Evolutionary conservation across 2,329 filamentous ascomycete species (phyloP).

Genomic region (Fusarium praegraminearum): DNA sequence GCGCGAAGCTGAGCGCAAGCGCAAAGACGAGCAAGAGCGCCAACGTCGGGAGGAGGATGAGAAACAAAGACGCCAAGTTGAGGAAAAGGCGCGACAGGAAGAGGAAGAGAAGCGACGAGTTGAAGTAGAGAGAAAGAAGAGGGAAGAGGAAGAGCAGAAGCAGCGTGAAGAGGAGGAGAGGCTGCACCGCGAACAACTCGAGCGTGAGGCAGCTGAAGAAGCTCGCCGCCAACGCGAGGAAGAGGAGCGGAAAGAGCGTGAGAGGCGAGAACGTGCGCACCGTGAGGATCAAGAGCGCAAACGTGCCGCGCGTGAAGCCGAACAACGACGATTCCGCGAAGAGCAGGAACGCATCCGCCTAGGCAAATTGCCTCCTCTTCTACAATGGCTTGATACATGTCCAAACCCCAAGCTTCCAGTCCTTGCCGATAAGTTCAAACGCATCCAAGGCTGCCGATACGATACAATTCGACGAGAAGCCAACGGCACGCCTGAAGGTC

Average conservation of each 20-base stretch:
- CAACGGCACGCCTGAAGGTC: constrained; percentile 66
- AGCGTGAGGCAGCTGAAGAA: constrained; percentile 62
- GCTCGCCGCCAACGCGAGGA: constrained; percentile 65
- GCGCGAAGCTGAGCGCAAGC: constrained; percentile 53
- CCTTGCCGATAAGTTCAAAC: constrained; percentile 66
- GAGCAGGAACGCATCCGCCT: constrained; percentile 68
- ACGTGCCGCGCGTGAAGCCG: constrained; percentile 63
- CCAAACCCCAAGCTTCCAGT: constrained; percentile 63
- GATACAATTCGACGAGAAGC: constrained; percentile 70
- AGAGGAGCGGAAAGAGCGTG: constrained; percentile 63
- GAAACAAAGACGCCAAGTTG: constrained; percentile 53
- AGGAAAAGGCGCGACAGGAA: constrained; percentile 53
- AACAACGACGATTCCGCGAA: constrained; percentile 62
- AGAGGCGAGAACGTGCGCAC: constrained; percentile 59
- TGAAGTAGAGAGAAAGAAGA: constrained; percentile 57
- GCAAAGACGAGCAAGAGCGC: constrained; percentile 55
- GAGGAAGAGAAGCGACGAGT: constrained; percentile 54
- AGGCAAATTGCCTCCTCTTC: constrained; percentile 68
- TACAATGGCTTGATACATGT: constrained; percentile 70
- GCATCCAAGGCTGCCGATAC: constrained; percentile 71
- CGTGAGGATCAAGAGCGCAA: constrained; percentile 63
- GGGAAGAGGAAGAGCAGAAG: constrained; percentile 53
- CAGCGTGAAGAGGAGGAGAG: constrained; percentile 62
- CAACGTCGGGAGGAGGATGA: constrained; percentile 53
- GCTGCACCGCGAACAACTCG: constrained; percentile 58